A percentile compares a stretch with the other conserved stretches of the same genome.
Evolutionary conservation across 2,329 filamentous ascomycete species (phyloP).

Genomic region (Macroventuria anomochaeta): DNA sequence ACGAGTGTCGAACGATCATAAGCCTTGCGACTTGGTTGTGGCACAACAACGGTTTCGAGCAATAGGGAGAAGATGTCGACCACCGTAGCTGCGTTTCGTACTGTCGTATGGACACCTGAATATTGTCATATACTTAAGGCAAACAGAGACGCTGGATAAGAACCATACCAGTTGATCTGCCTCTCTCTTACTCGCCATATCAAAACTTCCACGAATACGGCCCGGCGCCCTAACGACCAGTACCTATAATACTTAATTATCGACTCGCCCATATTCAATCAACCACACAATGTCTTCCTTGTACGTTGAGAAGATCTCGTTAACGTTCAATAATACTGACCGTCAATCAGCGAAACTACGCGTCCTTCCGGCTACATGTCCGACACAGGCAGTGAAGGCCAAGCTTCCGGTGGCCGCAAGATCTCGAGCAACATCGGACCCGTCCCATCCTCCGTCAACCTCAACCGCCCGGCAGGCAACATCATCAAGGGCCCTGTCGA

Average conservation of each 20-base stretch:
- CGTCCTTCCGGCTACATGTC: conserved; percentile 42
- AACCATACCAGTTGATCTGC: conserved; percentile 37
- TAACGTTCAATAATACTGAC: conserved; percentile 5
- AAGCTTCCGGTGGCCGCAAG: conserved; percentile 50
- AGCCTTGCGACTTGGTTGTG: conserved; percentile 27
- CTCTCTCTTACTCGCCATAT: conserved; percentile 21
- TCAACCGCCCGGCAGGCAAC: conserved; percentile 49
- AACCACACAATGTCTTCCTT: conserved; percentile 36
- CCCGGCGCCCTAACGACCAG: conserved; percentile 10
- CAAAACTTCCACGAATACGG: neutral
- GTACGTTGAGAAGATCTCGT: conserved; percentile 21
- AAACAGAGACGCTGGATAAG: conserved; percentile 13
- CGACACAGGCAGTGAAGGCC: conserved; percentile 51
- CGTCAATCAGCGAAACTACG: conserved; percentile 31
- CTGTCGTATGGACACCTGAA: neutral
- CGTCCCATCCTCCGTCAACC: conserved; percentile 48
- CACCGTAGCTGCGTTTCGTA: neutral
- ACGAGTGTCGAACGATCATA: conserved; percentile 34
- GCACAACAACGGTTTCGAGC: conserved; percentile 34
- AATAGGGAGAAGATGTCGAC: neutral
- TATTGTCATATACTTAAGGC: conserved; percentile 35
- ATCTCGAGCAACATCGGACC: conserved; percentile 36
- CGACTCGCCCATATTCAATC: neutral
- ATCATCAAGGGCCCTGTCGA: conserved; percentile 65
- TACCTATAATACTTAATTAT: conserved; percentile 10